These are phyloP conservation scores for Erodium maritimum DNA, from an alignment of 345 rosid species.

Conservation along the genomic window DNA sequence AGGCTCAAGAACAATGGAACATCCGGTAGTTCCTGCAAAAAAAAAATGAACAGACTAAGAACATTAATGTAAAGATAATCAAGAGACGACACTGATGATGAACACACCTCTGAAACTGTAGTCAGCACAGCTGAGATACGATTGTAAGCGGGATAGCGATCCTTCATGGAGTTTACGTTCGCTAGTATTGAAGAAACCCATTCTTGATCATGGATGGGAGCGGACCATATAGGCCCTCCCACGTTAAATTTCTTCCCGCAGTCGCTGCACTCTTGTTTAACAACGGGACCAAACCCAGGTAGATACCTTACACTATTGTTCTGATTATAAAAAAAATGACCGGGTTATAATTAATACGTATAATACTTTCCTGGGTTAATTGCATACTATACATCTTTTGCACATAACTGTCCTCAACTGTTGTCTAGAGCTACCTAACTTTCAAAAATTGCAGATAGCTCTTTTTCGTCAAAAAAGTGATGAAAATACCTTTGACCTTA, in stretches of 20 bases:
- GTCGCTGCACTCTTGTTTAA: slow-evolving; percentile 80
- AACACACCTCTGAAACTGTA: slow-evolving; percentile 68
- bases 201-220: slow-evolving; percentile 85
- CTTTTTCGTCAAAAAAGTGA: too few relatives aligned
- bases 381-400: too few relatives aligned
- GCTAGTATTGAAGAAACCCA: slow-evolving; percentile 65
- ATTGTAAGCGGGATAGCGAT: slow-evolving; percentile 78
- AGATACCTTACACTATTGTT: slow-evolving; percentile 73
- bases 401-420: too few relatives aligned
- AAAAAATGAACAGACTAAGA: slow-evolving; percentile 2
- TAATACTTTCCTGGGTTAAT: too few relatives aligned
- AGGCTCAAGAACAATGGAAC: slow-evolving; percentile 86
- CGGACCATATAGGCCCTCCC: slow-evolving; percentile 99
- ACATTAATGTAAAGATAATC: too few relatives aligned
- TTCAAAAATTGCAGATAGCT: too few relatives aligned
- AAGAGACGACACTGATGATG: slow-evolving; percentile 4
- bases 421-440: too few relatives aligned
- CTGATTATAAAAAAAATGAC: too few relatives aligned
- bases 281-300: slow-evolving; percentile 89
- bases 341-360: too few relatives aligned
- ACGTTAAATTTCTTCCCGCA: slow-evolving; percentile 92
- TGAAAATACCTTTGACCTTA: too few relatives aligned
- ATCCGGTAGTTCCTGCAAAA: slow-evolving; percentile 80
- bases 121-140: slow-evolving; percentile 82
- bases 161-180: slow-evolving; percentile 65